A percentile compares a stretch with the other conserved stretches of the same genome.
These are phyloP conservation scores for Bothriochloa decipiens DNA, from an alignment of 176 grass and related monocot species.

Conservation along the genomic window DNA sequence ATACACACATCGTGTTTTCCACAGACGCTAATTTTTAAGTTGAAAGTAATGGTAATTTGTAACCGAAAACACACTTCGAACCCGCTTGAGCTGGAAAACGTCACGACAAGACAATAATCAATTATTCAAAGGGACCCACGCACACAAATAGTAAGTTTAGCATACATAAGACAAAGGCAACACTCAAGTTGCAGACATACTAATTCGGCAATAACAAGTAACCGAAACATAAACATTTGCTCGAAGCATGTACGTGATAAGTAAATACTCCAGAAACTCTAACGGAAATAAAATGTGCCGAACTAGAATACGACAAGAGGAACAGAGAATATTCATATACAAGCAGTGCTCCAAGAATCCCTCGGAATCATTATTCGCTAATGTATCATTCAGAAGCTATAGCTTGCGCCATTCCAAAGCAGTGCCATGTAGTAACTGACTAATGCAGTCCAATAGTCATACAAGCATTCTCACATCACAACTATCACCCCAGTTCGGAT, in stretches of 20 bases:
- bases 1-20: conserved; percentile 28
- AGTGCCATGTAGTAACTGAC: not conserved
- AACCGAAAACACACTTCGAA: not conserved
- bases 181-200: not conserved
- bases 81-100: not conserved
- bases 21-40: conserved; percentile 24
- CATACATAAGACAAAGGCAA: not conserved
- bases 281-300: not conserved
- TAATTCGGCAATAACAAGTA: conserved; percentile 27
- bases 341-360: not conserved
- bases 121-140: not conserved
- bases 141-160: conserved; percentile 20
- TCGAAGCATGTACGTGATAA: not conserved
- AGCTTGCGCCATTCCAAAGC: conserved; percentile 11
- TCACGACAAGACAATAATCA: not conserved
- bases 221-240: conserved; percentile 20
- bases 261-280: conserved; percentile 20
- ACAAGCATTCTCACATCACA: conserved; percentile 16
- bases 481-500: conserved; percentile 3
- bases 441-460: not conserved
- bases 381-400: not conserved
- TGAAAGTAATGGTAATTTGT: not conserved
- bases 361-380: not conserved
- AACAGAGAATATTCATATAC: not conserved
- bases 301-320: not conserved